Conservation (phyloP, 2,329 filamentous ascomycete species). For the Myrmaecium sp. region DNA sequence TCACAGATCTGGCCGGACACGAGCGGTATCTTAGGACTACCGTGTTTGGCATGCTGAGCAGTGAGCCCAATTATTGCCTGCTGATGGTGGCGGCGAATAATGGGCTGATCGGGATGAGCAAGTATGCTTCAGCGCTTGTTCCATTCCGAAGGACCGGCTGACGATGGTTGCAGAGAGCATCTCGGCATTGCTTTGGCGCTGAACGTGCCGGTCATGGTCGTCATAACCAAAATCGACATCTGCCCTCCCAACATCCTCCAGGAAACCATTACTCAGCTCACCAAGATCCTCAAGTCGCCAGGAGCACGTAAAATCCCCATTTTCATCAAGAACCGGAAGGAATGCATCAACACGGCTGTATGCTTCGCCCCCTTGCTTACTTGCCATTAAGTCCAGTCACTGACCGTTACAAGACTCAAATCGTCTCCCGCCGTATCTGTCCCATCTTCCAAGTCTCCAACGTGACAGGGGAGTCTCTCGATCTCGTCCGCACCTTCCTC, state of each 20-base stretch:
- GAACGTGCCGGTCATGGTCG: constrained; percentile 94
- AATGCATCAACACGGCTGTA: constrained; percentile 76
- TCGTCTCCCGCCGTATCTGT: constrained; percentile 87
- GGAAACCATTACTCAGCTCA: constrained; percentile 82
- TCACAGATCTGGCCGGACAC: constrained; percentile 89
- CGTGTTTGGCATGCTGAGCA: constrained; percentile 85
- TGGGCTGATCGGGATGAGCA: constrained; percentile 92
- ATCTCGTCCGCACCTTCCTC: constrained; percentile 79
- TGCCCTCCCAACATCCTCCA: constrained; percentile 90
- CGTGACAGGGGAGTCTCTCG: constrained; percentile 80
- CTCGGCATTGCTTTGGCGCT: constrained; percentile 84
- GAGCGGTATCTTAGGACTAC: constrained; percentile 91
- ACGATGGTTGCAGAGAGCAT: constrained; percentile 45
- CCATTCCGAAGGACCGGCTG: constrained; percentile 1
- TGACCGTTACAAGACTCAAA: constrained; percentile 48
- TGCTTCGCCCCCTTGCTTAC: constrained; percentile 2
- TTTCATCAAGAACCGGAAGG: constrained; percentile 80
- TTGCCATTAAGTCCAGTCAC: not conserved
- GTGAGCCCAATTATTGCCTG: constrained; percentile 91
- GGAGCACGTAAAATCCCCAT: constrained; percentile 91
- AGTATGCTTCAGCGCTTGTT: constrained; percentile 21
- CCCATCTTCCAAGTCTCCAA: constrained; percentile 98
- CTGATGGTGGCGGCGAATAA: constrained; percentile 99
- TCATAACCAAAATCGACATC: constrained; percentile 96
- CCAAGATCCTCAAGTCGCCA: constrained; percentile 82